These are phyloP conservation scores for Phytophthora constricta DNA, from an alignment of 352 stramenopile genomes.

Conservation along the genomic window DNA sequence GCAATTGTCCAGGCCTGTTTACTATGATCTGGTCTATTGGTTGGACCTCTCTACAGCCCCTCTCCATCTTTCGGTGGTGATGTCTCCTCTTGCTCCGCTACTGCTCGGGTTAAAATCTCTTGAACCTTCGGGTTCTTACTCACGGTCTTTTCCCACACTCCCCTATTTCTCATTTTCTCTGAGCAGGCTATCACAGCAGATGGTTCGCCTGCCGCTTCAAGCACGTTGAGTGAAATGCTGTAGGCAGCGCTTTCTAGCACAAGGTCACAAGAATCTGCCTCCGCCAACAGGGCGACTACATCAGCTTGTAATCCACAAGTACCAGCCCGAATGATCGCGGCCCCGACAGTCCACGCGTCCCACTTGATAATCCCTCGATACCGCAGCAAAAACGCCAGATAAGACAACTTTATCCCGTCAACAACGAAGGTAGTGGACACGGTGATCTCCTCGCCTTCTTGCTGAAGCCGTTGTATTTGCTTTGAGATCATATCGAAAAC, in stretches of 20 bases:
- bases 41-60: constrained; percentile 15
- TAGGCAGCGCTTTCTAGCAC: constrained; percentile 54
- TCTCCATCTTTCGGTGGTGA: constrained; percentile 1
- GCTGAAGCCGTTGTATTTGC: constrained; percentile 49
- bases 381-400: constrained; percentile 55
- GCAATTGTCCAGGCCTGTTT: too few relatives aligned
- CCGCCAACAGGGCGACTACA: constrained; percentile 52
- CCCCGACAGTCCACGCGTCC: constrained; percentile 58
- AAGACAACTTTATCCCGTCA: constrained; percentile 60
- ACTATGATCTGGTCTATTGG: constrained; percentile 13
- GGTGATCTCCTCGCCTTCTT: constrained; percentile 15
- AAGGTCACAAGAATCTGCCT: constrained; percentile 41
- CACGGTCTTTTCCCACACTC: constrained; percentile 39
- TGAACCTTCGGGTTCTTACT: constrained; percentile 45
- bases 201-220: constrained; percentile 37
- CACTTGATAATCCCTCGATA: constrained; percentile 57
- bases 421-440: constrained; percentile 41
- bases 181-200: constrained; percentile 41
- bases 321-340: constrained; percentile 59
- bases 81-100: constrained; percentile 13
- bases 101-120: constrained; percentile 35
- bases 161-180: constrained; percentile 37
- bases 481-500: constrained; percentile 69
- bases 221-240: constrained; percentile 50
- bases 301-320: constrained; percentile 50